phyloP scores from a whole-genome alignment of 768 basidiomycete species.

The Amyloporia xantha region DNA sequence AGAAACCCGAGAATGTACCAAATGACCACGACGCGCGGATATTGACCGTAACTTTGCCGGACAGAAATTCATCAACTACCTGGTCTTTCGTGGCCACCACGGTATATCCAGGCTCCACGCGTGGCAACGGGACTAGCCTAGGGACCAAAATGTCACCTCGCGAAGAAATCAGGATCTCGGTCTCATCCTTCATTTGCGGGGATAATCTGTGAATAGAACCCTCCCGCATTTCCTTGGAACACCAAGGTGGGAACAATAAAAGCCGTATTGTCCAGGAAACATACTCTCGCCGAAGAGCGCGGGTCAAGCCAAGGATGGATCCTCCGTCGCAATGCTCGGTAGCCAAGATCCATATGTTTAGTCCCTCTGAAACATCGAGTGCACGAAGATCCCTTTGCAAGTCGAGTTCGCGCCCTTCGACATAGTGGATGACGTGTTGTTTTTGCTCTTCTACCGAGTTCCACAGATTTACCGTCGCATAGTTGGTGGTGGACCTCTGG shows the following conservation, averaged over 20 bases:
- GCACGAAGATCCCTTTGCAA: constrained; percentile 13
- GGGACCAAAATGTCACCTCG: neutral
- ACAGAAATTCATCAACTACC: too few relatives aligned
- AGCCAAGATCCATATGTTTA: constrained; percentile 25
- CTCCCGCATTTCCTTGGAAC: constrained; percentile 8
- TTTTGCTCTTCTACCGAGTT: too few relatives aligned
- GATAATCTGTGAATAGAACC: neutral
- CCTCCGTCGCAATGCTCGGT: constrained; percentile 22
- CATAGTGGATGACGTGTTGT: too few relatives aligned
- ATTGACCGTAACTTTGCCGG: too few relatives aligned
- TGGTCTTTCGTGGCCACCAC: too few relatives aligned
- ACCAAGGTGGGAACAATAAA: constrained; percentile 22
- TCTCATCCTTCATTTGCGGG: neutral
- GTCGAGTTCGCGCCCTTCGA: constrained; percentile 13
- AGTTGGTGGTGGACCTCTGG: too few relatives aligned
- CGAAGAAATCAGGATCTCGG: neutral
- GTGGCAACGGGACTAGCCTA: constrained; percentile 1
- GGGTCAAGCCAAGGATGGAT: constrained; percentile 26
- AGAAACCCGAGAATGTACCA: too few relatives aligned
- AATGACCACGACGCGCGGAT: too few relatives aligned
- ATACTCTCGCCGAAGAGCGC: constrained; percentile 27
- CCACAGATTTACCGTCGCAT: too few relatives aligned
- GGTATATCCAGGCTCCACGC: too few relatives aligned
- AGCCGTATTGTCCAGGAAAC: constrained; percentile 24
- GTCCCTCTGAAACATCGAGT: constrained; percentile 7